Evolutionary conservation across 2,329 filamentous ascomycete genomes (phyloP).

Genomic region (Monosporascus sp.): DNA sequence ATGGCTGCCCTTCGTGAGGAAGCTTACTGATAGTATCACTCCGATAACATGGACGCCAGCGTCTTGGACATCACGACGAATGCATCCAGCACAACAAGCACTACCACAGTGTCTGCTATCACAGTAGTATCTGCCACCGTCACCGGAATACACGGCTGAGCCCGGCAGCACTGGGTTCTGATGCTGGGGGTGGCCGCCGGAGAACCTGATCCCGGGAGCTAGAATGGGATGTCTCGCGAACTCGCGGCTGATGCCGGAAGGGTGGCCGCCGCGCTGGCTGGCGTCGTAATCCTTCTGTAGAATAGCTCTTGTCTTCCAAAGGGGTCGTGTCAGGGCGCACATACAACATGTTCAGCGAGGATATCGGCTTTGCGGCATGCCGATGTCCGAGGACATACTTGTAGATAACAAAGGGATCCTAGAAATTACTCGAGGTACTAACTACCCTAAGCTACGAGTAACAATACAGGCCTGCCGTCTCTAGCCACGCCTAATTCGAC

Average conservation of each 20-base stretch:
- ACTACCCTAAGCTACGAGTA: too few species aligned
- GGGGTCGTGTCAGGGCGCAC: too few species aligned
- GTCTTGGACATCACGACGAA: conserved; percentile 18
- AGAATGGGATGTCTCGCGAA: conserved; percentile 1
- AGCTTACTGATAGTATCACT: neutral
- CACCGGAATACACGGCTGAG: neutral
- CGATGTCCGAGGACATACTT: too few species aligned
- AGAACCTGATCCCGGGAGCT: neutral
- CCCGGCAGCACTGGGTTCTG: neutral
- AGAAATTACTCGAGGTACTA: too few species aligned
- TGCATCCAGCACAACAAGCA: conserved; percentile 4
- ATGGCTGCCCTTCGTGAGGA: too few species aligned
- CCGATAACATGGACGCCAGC: conserved; percentile 21
- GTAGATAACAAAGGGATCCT: too few species aligned
- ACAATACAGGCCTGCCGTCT: too few species aligned
- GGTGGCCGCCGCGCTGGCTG: conserved; percentile 21
- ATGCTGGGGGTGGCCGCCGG: conserved; percentile 1
- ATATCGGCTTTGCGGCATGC: too few species aligned
- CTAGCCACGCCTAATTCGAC: too few species aligned
- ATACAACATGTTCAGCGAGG: too few species aligned
- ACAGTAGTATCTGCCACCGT: neutral
- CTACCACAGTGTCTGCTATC: conserved; percentile 1
- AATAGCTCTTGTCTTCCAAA: too few species aligned
- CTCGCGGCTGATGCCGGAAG: conserved; percentile 8
- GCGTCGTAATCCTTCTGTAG: conserved; percentile 19